Percentiles rank a stretch among this genome's conserved stretches.
phyloP scores from a whole-genome alignment of 2,329 filamentous ascomycete species.

The Trichoderma hamatum region DNA sequence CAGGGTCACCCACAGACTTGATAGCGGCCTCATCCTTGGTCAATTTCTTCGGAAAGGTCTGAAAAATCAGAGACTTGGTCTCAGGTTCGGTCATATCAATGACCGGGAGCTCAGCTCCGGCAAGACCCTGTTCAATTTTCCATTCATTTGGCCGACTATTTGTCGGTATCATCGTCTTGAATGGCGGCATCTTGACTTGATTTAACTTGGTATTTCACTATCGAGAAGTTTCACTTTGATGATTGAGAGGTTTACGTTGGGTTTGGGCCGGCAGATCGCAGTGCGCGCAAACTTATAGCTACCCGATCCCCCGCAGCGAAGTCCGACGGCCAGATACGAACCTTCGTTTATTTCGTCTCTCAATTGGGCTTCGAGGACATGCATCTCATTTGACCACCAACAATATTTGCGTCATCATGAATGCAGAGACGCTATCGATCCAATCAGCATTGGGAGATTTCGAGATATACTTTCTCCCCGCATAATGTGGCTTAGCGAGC shows the following conservation, averaged over 20 bases:
- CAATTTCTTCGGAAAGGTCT: background rate
- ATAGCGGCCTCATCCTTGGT: constrained; percentile 10
- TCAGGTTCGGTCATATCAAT: constrained; percentile 12
- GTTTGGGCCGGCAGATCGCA: background rate
- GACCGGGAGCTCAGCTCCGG: constrained; percentile 18
- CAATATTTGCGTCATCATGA: background rate
- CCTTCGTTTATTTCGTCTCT: background rate
- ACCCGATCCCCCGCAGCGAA: background rate
- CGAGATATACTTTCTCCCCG: background rate
- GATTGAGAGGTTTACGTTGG: background rate
- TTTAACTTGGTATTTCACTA: background rate
- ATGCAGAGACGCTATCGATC: background rate
- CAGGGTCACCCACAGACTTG: constrained; percentile 2
- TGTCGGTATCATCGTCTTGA: background rate
- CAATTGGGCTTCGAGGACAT: background rate
- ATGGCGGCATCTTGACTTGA: background rate
- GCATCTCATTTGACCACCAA: background rate
- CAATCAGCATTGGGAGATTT: background rate
- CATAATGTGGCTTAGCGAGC: background rate
- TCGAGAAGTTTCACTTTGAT: background rate
- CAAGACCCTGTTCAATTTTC: constrained; percentile 21
- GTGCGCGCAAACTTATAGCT: constrained; percentile 7
- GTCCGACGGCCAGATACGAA: background rate
- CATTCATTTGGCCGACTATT: constrained; percentile 15
- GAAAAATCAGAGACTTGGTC: background rate